Evolutionary conservation across 1,139 yeast genomes (phyloP).

Genomic region (Zygosaccharomyces pseudobailii): DNA sequence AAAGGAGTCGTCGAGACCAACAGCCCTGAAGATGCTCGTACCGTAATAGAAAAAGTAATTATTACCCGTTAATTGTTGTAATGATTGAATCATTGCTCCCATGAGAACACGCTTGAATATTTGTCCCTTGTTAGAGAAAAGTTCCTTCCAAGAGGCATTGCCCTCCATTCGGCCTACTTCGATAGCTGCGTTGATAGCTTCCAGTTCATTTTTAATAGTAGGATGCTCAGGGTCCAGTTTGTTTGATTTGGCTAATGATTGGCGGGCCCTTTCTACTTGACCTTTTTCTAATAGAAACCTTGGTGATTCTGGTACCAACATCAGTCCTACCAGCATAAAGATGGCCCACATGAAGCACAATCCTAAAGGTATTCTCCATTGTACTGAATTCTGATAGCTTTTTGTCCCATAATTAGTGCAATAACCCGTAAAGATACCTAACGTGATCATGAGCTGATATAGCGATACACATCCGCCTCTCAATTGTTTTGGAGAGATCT

Average conservation of each 20-base stretch:
- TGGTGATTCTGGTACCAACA: constrained; percentile 75
- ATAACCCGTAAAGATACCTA: constrained; percentile 61
- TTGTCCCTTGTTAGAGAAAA: constrained; percentile 55
- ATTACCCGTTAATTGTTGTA: constrained; percentile 78
- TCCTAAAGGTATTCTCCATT: constrained; percentile 66
- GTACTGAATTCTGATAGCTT: constrained; percentile 43
- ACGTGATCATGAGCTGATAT: constrained; percentile 62
- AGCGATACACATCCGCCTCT: constrained; percentile 66
- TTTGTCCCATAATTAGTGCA: constrained; percentile 59
- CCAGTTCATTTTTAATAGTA: constrained; percentile 53
- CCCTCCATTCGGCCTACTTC: constrained; percentile 62
- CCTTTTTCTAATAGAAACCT: constrained; percentile 58
- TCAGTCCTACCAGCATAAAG: constrained; percentile 49
- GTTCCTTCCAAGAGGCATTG: constrained; percentile 62
- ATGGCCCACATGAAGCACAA: constrained; percentile 44
- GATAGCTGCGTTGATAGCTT: constrained; percentile 57
- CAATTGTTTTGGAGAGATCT: constrained; percentile 61
- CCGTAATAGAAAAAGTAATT: constrained; percentile 82
- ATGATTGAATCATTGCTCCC: constrained; percentile 61
- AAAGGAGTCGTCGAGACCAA: constrained; percentile 69
- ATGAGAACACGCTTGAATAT: constrained; percentile 54
- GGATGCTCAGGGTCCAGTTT: constrained; percentile 53
- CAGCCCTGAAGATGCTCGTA: constrained; percentile 70
- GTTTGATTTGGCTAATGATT: constrained; percentile 57
- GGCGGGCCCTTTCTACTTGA: constrained; percentile 53